Percentiles rank a stretch among this genome's conserved stretches.
Conservation (phyloP, 257 asterid species). For the Gentiana straminea region DNA sequence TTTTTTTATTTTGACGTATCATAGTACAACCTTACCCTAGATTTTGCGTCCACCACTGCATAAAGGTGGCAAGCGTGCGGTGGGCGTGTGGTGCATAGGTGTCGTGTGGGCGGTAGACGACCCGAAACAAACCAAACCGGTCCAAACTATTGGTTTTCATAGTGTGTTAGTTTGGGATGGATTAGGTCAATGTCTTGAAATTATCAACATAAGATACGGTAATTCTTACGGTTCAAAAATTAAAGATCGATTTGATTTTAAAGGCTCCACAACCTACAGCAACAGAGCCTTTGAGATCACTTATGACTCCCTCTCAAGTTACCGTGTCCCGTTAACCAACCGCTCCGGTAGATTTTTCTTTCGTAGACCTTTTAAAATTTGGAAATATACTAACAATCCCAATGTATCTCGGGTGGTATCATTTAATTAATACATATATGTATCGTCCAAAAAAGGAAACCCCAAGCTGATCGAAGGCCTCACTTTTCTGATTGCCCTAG, state of each 20-base stretch:
- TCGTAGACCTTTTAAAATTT: constrained; percentile 1
- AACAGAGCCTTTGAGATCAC: constrained; percentile 53
- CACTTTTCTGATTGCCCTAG: constrained; percentile 37
- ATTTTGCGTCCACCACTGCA: no score
- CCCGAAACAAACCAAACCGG: no score
- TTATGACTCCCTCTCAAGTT: constrained; percentile 25
- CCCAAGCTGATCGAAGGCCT: constrained; percentile 51
- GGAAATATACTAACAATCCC: constrained; percentile 25
- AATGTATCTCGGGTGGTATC: constrained; percentile 26
- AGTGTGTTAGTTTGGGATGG: no score
- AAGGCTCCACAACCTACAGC: constrained; percentile 23
- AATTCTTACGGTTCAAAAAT: no score
- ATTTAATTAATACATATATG: constrained; percentile 52
- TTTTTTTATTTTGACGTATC: no score
- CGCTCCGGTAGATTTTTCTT: constrained; percentile 43
- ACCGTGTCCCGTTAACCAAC: constrained; percentile 8
- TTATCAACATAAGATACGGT: constrained; percentile 1
- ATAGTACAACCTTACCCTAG: no score
- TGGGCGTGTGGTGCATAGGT: no score
- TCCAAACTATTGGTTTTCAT: no score
- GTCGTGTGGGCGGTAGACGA: no score
- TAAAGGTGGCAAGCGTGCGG: no score
- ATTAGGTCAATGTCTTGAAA: constrained; percentile 18
- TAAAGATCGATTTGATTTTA: constrained; percentile 3
- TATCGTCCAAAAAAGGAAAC: constrained; percentile 4